phyloP scores from a whole-genome alignment of 2,329 filamentous ascomycete species.

The Colletotrichum scovillei region DNA sequence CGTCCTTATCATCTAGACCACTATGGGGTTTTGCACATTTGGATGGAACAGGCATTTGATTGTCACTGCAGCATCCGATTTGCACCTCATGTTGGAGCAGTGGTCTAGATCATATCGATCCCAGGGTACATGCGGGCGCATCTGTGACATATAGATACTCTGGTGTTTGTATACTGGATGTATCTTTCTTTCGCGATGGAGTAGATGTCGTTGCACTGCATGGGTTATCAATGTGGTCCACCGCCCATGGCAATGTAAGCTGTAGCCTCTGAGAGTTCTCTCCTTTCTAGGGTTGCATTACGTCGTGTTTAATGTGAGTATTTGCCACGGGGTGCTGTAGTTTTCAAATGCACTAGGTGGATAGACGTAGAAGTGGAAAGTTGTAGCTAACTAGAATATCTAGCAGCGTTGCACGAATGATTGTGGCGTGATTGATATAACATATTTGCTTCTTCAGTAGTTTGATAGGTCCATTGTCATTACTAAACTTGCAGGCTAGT shows the following conservation, averaged over 20 bases:
- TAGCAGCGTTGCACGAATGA: neutral
- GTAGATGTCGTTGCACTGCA: neutral
- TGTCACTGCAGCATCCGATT: neutral
- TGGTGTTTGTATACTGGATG: neutral
- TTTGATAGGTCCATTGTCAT: neutral
- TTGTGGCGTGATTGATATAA: neutral
- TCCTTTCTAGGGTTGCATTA: neutral
- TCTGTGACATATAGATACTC: neutral
- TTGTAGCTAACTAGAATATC: neutral
- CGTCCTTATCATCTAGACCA: neutral
- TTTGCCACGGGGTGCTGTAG: neutral
- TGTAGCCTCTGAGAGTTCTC: neutral
- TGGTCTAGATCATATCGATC: neutral
- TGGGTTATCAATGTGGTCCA: neutral
- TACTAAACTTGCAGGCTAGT: neutral
- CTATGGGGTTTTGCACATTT: neutral
- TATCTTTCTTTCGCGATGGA: neutral
- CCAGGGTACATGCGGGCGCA: neutral
- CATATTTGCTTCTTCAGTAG: neutral
- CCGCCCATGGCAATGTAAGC: neutral
- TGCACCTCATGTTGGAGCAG: neutral
- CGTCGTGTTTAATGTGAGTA: neutral
- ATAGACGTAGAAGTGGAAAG: neutral
- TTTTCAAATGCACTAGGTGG: neutral
- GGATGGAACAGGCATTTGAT: neutral